Conservation (phyloP, 2,329 filamentous ascomycete genomes). For the Periconia sp. region DNA sequence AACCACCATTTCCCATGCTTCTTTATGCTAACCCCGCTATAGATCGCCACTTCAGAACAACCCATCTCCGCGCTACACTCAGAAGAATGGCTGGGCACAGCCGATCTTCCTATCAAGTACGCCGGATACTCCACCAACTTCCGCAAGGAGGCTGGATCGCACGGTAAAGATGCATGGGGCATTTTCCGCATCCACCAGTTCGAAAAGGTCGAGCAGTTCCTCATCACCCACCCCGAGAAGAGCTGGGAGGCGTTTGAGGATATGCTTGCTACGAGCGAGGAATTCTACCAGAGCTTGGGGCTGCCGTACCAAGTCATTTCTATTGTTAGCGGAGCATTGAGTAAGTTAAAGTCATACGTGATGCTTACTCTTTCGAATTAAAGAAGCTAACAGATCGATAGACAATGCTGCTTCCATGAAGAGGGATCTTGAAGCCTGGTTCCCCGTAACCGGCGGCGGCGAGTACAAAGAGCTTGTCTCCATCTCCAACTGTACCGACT, state of each 20-base stretch:
- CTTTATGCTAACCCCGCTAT: neutral
- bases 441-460: conserved; percentile 57
- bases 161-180: conserved; percentile 93
- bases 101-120: conserved; percentile 85
- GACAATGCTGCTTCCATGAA: conserved; percentile 68
- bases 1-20: neutral
- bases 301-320: conserved; percentile 90
- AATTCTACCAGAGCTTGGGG: conserved; percentile 88
- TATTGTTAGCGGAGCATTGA: conserved; percentile 95
- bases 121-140: conserved; percentile 93
- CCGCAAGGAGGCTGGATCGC: conserved; percentile 89
- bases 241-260: conserved; percentile 92
- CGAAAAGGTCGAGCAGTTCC: conserved; percentile 61
- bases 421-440: conserved; percentile 91
- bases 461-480: conserved; percentile 99
- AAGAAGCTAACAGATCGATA: conserved; percentile 11
- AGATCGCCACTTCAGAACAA: conserved; percentile 85
- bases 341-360: conserved; percentile 14
- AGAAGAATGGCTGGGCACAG: conserved; percentile 85
- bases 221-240: conserved; percentile 70
- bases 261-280: conserved; percentile 89
- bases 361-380: neutral
- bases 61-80: conserved; percentile 91
- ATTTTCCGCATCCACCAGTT: conserved; percentile 99
- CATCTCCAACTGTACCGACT: conserved; percentile 97